Conservation (phyloP, 1,139 yeast genomes). For the Debaryomyces coudertii region DNA sequence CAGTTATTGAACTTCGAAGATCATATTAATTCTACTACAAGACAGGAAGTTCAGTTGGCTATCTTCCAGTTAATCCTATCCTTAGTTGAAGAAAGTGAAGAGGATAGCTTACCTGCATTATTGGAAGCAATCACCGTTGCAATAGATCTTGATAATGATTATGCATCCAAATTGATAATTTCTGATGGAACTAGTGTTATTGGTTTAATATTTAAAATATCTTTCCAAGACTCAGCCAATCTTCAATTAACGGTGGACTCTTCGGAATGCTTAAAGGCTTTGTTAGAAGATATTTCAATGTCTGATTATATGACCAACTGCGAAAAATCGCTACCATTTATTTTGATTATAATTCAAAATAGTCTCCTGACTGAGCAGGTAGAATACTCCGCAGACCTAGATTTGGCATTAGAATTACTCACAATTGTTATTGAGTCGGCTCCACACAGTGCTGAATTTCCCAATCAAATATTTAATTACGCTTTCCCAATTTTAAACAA, state of each 20-base stretch:
- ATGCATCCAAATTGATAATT: constrained; percentile 33
- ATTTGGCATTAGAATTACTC: constrained; percentile 68
- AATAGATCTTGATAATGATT: constrained; percentile 45
- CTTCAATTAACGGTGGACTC: constrained; percentile 70
- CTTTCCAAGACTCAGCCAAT: constrained; percentile 77
- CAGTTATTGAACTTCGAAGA: constrained; percentile 45
- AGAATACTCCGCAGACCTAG: constrained; percentile 61
- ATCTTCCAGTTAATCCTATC: constrained; percentile 36
- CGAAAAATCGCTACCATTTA: constrained; percentile 55
- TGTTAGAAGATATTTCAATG: constrained; percentile 52
- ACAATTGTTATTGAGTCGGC: constrained; percentile 54
- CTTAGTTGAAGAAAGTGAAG: constrained; percentile 68
- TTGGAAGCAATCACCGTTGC: constrained; percentile 70
- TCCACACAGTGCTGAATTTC: constrained; percentile 40
- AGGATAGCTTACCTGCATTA: constrained; percentile 76
- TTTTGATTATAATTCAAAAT: constrained; percentile 41
- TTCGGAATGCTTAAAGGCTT: constrained; percentile 57
- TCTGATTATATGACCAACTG: constrained; percentile 52
- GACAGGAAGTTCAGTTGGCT: constrained; percentile 27
- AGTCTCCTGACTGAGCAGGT: constrained; percentile 23
- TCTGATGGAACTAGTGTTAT: constrained; percentile 34
- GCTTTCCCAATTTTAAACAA: constrained; percentile 56
- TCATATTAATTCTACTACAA: constrained; percentile 18
- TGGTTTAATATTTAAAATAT: constrained; percentile 61
- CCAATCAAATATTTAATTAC: constrained; percentile 49